phyloP scores from a whole-genome alignment of 2,329 filamentous ascomycete species.

The Ampelomyces quisqualis region DNA sequence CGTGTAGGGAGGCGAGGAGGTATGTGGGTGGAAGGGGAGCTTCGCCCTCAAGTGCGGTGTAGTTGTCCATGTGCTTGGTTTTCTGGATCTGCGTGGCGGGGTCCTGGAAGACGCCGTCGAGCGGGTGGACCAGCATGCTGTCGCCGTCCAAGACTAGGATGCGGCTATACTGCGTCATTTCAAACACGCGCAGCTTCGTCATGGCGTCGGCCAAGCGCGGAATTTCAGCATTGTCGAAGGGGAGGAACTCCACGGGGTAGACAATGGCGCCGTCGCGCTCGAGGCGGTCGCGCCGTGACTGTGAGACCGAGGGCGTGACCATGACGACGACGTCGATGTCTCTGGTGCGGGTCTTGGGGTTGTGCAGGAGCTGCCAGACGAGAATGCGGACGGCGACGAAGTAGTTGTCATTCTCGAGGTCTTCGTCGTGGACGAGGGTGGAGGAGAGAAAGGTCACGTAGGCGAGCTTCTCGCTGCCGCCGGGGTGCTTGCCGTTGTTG shows the following conservation, averaged over 20 bases:
- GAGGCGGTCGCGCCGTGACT: slow-evolving; percentile 21
- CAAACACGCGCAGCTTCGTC: slow-evolving; percentile 44
- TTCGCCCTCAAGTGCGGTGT: slow-evolving; percentile 22
- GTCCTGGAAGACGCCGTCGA: slow-evolving; percentile 43
- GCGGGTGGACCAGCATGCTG: slow-evolving; percentile 30
- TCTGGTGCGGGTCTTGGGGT: slow-evolving; percentile 23
- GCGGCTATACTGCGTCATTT: slow-evolving; percentile 40
- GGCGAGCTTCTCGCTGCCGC: slow-evolving; percentile 18
- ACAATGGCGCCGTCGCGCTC: slow-evolving; percentile 31
- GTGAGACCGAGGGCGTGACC: slow-evolving; percentile 26
- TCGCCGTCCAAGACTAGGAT: slow-evolving; percentile 44
- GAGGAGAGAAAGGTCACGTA: slow-evolving; percentile 31
- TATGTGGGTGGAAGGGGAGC: slow-evolving; percentile 33
- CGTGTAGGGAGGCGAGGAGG: slow-evolving; percentile 37
- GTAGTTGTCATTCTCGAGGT: slow-evolving; percentile 31
- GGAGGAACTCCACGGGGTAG: slow-evolving; percentile 24
- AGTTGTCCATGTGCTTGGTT: slow-evolving; percentile 13
- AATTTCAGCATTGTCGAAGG: slow-evolving; percentile 12
- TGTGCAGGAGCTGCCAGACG: slow-evolving; percentile 34
- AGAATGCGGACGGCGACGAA: slow-evolving; percentile 34
- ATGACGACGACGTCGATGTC: slow-evolving; percentile 31
- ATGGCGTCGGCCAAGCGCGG: slow-evolving; percentile 40
- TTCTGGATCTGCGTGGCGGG: slow-evolving; percentile 21
- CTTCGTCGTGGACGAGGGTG: slow-evolving; percentile 15
- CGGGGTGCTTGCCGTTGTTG: not conserved